Evolutionary conservation across 192 early-diverging fungal species (phyloP).

Genomic region (Umbelopsis sp.): DNA sequence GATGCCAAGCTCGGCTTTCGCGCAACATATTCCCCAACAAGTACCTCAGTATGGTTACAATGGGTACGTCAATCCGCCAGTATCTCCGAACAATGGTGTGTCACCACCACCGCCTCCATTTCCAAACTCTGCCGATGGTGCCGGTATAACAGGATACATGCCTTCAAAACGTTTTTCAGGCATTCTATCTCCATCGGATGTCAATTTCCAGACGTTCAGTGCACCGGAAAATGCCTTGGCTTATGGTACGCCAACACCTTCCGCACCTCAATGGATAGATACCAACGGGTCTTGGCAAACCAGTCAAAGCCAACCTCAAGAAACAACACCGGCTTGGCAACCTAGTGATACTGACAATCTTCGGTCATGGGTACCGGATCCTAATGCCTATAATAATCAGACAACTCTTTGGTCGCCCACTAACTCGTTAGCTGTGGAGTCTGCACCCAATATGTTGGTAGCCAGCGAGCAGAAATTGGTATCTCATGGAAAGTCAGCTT

Average conservation of each 20-base stretch:
- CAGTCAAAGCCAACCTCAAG: background rate
- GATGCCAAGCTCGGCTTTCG: background rate
- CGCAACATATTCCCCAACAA: background rate
- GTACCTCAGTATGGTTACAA: constrained; percentile 4
- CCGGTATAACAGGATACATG: background rate
- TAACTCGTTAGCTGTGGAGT: background rate
- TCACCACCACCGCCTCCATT: constrained; percentile 5
- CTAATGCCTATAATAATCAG: background rate
- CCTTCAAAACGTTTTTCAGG: background rate
- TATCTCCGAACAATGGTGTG: constrained; percentile 1
- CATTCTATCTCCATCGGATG: constrained; percentile 3
- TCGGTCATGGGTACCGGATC: constrained; percentile 11
- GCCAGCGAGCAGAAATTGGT: too few relatives aligned
- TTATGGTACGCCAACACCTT: background rate
- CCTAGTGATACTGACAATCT: background rate
- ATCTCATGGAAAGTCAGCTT: background rate
- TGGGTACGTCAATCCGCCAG: constrained; percentile 1
- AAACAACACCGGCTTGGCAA: constrained; percentile 1
- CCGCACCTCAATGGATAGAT: background rate
- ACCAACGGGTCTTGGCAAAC: constrained; percentile 3
- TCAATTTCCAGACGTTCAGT: background rate
- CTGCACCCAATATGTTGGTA: background rate
- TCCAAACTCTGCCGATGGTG: background rate
- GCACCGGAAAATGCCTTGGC: background rate
- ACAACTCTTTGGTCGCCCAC: background rate